phyloP scores from a whole-genome alignment of 345 rosid species.

The Brassica incana region DNA sequence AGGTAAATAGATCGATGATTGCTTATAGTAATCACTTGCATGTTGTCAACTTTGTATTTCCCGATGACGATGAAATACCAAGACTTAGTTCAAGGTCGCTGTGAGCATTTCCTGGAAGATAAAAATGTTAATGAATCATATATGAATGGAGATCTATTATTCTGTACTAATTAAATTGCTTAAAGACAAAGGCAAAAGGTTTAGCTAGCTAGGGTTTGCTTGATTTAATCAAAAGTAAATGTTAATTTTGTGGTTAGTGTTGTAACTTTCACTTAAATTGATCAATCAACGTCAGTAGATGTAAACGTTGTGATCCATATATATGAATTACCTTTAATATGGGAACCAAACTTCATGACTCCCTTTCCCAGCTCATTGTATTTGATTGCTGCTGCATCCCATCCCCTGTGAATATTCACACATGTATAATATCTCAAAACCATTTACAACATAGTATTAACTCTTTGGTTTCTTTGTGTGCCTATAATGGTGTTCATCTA shows the following conservation, averaged over 20 bases:
- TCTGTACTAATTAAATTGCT: background rate
- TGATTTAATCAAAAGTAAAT: background rate
- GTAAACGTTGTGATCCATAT: background rate
- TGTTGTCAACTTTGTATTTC: constrained; percentile 45
- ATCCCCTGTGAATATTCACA: constrained; percentile 18
- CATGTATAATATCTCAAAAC: background rate
- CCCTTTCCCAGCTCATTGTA: constrained; percentile 33
- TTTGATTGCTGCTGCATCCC: constrained; percentile 36
- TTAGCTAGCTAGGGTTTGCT: constrained; percentile 15
- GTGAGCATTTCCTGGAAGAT: constrained; percentile 16
- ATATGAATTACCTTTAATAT: constrained; percentile 37
- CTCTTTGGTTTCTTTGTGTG: background rate
- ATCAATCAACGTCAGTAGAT: constrained; percentile 14
- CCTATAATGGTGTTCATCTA: background rate
- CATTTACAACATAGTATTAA: background rate
- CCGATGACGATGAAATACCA: constrained; percentile 50
- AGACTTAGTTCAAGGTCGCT: constrained; percentile 73
- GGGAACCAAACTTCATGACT: constrained; percentile 32
- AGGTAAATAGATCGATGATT: constrained; percentile 27
- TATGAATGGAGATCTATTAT: background rate
- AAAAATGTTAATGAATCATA: background rate
- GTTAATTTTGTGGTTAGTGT: constrained; percentile 8
- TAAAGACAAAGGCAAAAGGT: background rate
- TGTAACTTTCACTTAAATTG: background rate
- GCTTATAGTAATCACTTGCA: constrained; percentile 35